Evolutionary conservation across 306 rosid species (phyloP).

Genomic region (Echinosophora koreensis): DNA sequence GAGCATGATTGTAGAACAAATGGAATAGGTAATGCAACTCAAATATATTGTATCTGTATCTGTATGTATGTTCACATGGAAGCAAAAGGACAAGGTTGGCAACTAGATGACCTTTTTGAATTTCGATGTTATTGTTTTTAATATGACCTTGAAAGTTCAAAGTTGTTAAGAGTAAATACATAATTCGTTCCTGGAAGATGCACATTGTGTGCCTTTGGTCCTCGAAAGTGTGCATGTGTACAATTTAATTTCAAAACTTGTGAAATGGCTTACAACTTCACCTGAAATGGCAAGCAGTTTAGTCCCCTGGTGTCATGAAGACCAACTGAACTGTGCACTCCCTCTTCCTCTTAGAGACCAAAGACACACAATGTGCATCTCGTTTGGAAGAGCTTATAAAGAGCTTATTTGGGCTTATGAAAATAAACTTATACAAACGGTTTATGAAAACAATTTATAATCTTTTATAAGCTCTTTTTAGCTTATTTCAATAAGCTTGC

Average conservation of each 20-base stretch:
- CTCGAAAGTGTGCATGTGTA: neutral
- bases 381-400: no score
- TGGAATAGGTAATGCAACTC: constrained; percentile 29
- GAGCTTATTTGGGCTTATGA: no score
- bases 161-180: neutral
- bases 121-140: neutral
- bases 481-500: no score
- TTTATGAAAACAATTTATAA: no score
- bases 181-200: neutral
- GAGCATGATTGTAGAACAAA: neutral
- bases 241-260: neutral
- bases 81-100: constrained; percentile 1
- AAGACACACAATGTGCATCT: neutral
- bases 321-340: neutral
- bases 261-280: neutral
- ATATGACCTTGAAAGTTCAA: constrained; percentile 9
- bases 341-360: neutral
- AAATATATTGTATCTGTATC: neutral
- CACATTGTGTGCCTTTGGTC: neutral
- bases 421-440: no score
- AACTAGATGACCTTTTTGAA: neutral
- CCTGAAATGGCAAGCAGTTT: neutral
- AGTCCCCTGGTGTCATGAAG: neutral
- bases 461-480: no score
- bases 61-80: neutral